These are phyloP conservation scores for Phytopythium cucurbitacearum DNA, from an alignment of 352 stramenopile species.

Conservation along the genomic window DNA sequence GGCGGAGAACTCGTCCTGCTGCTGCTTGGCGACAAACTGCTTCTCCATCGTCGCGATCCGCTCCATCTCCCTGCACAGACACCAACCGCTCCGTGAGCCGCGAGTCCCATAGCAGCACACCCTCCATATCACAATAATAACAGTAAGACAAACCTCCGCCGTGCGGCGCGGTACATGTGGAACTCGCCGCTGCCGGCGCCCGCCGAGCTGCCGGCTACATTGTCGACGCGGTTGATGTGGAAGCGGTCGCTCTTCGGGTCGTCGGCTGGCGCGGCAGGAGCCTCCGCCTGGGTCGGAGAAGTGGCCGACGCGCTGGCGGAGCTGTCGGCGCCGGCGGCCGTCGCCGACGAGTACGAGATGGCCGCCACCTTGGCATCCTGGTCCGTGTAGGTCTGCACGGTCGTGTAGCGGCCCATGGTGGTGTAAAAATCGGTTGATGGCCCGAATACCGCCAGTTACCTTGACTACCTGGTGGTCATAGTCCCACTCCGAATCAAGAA, in stretches of 20 bases:
- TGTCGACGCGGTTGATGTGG: constrained; percentile 85
- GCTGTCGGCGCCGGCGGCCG: constrained; percentile 4
- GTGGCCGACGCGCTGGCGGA: background rate
- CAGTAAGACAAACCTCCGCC: constrained; percentile 51
- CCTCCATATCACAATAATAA: constrained; percentile 1
- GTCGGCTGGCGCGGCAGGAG: constrained; percentile 4
- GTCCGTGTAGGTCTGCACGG: constrained; percentile 81
- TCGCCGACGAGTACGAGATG: constrained; percentile 45
- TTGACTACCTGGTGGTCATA: too few species aligned
- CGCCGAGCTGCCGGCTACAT: constrained; percentile 93
- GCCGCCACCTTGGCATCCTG: constrained; percentile 70
- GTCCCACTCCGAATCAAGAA: too few species aligned
- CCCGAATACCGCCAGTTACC: too few species aligned
- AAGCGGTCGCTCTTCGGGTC: constrained; percentile 23
- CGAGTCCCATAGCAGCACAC: too few species aligned
- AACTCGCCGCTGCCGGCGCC: constrained; percentile 95
- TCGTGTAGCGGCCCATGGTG: constrained; percentile 72
- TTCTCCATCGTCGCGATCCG: constrained; percentile 89
- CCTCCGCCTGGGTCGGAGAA: background rate
- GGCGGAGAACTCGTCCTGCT: constrained; percentile 60
- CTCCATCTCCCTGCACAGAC: constrained; percentile 79
- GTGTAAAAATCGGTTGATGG: too few species aligned
- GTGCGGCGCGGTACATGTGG: constrained; percentile 94
- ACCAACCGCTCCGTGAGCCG: too few species aligned
- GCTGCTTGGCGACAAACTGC: constrained; percentile 59